Evolutionary conservation across 345 rosid genomes (phyloP).

Genomic region (Populus euphratica): DNA sequence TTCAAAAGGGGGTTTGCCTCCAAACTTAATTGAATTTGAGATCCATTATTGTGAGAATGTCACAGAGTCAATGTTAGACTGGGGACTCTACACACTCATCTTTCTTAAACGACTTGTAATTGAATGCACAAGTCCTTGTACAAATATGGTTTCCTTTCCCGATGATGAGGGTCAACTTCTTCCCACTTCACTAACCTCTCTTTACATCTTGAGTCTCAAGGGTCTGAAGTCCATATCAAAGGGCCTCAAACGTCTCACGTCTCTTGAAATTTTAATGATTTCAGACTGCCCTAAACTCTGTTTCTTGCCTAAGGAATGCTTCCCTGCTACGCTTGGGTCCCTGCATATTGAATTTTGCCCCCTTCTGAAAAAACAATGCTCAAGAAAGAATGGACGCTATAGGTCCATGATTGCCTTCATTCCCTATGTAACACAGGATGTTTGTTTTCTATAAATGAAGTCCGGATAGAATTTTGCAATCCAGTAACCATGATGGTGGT

Average conservation of each 20-base stretch:
- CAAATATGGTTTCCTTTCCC: conserved; percentile 22
- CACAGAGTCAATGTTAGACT: conserved; percentile 12
- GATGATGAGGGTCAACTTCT: conserved; percentile 21
- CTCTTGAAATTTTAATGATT: conserved; percentile 19
- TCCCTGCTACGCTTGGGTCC: conserved; percentile 20
- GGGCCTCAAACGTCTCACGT: conserved; percentile 24
- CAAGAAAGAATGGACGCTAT: conserved; percentile 20
- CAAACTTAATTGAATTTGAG: conserved; percentile 14
- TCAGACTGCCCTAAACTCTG: conserved; percentile 20
- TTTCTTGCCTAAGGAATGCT: conserved; percentile 21
- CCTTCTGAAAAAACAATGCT: conserved; percentile 16
- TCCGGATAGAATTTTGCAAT: not conserved
- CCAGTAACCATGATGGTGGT: not conserved
- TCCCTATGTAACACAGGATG: not conserved
- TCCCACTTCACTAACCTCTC: conserved; percentile 21
- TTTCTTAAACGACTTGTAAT: conserved; percentile 25
- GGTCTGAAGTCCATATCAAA: conserved; percentile 15
- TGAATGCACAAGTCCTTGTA: conserved; percentile 3
- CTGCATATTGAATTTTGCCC: conserved; percentile 24
- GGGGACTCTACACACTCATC: conserved; percentile 23
- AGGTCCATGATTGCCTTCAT: conserved; percentile 20
- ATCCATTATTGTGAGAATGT: conserved; percentile 18
- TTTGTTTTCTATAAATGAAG: not conserved
- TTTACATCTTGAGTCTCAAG: conserved; percentile 10
- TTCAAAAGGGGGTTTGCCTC: conserved; percentile 29